These are phyloP conservation scores for Rhododendron mucronatum DNA, from an alignment of 148 eudicot species.

Conservation along the genomic window DNA sequence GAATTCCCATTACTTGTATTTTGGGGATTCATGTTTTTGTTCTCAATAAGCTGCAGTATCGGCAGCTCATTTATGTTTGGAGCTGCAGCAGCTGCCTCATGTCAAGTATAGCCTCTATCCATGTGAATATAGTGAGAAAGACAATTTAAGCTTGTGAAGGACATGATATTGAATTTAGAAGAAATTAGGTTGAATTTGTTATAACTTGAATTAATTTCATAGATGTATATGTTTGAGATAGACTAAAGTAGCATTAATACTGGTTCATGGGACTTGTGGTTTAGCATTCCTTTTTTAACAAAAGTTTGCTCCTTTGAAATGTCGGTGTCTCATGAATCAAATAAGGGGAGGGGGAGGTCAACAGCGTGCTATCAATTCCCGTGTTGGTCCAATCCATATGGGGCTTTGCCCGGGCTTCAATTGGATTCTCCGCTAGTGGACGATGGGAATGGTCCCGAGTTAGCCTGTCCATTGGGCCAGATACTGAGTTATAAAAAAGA, in stretches of 20 bases:
- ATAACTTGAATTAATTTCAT: background rate
- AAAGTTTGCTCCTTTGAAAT: background rate
- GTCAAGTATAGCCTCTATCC: background rate
- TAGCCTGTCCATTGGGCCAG: background rate
- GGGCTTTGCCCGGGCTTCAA: background rate
- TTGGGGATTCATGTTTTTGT: background rate
- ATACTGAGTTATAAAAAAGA: background rate
- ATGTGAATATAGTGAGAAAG: background rate
- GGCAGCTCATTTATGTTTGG: background rate
- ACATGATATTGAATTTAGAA: background rate
- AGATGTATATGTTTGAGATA: background rate
- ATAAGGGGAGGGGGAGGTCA: background rate
- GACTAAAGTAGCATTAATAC: background rate
- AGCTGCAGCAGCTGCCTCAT: background rate
- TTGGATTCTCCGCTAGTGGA: background rate
- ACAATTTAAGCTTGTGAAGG: background rate
- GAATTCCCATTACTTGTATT: background rate
- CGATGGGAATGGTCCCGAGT: background rate
- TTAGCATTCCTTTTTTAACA: background rate
- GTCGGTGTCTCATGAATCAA: background rate
- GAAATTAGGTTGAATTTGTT: background rate
- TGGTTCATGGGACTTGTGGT: background rate
- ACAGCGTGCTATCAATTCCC: background rate
- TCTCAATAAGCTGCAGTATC: background rate
- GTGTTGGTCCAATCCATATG: background rate